A percentile compares a stretch with the other conserved stretches of the same genome.
phyloP scores from a whole-genome alignment of 2,329 filamentous ascomycete genomes.

The Alternaria sp. region DNA sequence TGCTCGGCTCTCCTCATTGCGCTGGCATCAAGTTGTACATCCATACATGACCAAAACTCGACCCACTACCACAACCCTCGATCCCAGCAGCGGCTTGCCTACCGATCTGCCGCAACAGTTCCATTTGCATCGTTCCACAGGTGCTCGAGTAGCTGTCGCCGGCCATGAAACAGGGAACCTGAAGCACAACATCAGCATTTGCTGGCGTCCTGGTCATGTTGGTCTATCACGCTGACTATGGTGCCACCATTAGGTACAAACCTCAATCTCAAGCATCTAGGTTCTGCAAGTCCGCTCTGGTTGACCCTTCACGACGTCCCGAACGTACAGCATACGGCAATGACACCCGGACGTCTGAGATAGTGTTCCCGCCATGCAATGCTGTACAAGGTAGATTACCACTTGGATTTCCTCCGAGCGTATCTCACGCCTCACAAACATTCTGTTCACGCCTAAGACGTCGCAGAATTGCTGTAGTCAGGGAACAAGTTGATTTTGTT shows the following conservation, averaged over 20 bases:
- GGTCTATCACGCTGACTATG: background rate
- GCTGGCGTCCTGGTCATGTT: background rate
- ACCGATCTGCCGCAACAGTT: background rate
- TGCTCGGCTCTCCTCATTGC: constrained; percentile 22
- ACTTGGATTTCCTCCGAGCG: background rate
- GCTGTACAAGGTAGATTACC: constrained; percentile 6
- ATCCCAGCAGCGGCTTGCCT: constrained; percentile 5
- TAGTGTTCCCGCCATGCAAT: constrained; percentile 2
- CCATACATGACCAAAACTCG: constrained; percentile 18
- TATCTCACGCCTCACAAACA: background rate
- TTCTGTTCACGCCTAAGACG: background rate
- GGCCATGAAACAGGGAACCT: constrained; percentile 9
- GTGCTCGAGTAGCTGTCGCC: background rate
- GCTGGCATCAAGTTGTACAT: constrained; percentile 8
- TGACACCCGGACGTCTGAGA: constrained; percentile 6
- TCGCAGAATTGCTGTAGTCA: constrained; percentile 11
- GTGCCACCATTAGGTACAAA: constrained; percentile 4
- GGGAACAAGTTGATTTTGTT: constrained; percentile 6
- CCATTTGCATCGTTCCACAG: constrained; percentile 7
- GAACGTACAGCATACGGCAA: constrained; percentile 8
- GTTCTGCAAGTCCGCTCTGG: constrained; percentile 11
- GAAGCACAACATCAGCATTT: constrained; percentile 2
- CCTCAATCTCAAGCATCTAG: constrained; percentile 1
- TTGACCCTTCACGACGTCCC: background rate
- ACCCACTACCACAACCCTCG: constrained; percentile 6